phyloP scores from a whole-genome alignment of 106 monocot species.

The Iris macrosiphon region DNA sequence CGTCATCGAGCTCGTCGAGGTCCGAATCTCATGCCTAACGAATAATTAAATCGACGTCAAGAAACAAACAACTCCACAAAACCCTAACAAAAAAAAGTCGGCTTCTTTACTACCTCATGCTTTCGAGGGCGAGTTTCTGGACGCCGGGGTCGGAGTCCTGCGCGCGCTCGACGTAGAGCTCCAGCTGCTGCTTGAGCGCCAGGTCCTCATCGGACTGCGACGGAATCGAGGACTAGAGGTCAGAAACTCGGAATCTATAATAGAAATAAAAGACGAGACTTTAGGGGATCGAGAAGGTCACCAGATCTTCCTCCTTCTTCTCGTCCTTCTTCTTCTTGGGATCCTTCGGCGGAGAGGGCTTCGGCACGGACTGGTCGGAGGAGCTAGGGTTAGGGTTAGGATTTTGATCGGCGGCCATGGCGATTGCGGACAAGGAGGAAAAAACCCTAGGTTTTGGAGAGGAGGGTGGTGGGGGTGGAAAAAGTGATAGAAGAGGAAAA shows the following conservation, averaged over 20 bases:
- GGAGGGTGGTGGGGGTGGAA: too few species aligned
- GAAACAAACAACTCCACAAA: too few species aligned
- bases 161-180: slow-evolving; percentile 80
- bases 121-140: slow-evolving; percentile 92
- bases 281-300: slow-evolving; percentile 10
- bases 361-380: slow-evolving; percentile 16
- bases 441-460: too few species aligned
- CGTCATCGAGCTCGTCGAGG: slow-evolving; percentile 94
- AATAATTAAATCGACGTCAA: background rate
- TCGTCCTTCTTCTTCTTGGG: slow-evolving; percentile 88
- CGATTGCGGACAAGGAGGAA: too few species aligned
- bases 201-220: slow-evolving; percentile 88
- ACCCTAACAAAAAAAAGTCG: too few species aligned
- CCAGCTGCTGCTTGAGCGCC: slow-evolving; percentile 84
- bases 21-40: slow-evolving; percentile 88
- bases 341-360: slow-evolving; percentile 37
- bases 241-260: background rate
- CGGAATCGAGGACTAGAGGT: background rate
- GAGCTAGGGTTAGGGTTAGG: too few species aligned
- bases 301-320: slow-evolving; percentile 98
- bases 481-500: too few species aligned
- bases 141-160: slow-evolving; percentile 85
- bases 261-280: background rate
- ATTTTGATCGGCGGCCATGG: slow-evolving; percentile 67
- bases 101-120: slow-evolving; percentile 99